Evolutionary conservation across 225 moss, liverwort and hornwort genomes (phyloP), one percentile per base, ranked within the genome.

Genomic region (Sphagnum contortum): DNA sequence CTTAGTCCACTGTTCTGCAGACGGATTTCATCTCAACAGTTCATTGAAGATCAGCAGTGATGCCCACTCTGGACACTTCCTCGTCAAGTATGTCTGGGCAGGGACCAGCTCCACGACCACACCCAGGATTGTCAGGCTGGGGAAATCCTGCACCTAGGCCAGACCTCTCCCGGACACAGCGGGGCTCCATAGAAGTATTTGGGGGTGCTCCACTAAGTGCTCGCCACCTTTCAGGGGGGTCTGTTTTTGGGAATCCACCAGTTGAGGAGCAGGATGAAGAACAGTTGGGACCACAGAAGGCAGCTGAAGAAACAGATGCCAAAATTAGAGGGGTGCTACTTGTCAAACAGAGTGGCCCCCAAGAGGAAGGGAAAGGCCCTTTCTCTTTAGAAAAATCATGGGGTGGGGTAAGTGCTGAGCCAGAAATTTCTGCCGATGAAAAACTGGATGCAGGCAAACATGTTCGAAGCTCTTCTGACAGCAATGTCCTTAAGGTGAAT

Each of bases 161-260:
- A 48, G 29, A 29, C 29, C 29, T 29, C 0, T 47, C 66, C 73
- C 77, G 80, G 13, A 79, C 74, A 5, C 71, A 80, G 47, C 84
- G 87, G 44, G 73, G 74, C 45, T 87, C 87, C 3, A 64, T 87
- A 0, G 87, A 87, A 50, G 77, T 87, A 2, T 87, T 87, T 60
- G 84, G 87, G 2, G 87, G 87, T 6, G 79, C 67, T 48, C 87
- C 81, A 6, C 64, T 78, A 11, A 77, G 84, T 69, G 48, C 75
- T 63, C 71, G 72, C 64, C 76, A 79, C 69, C 72, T 81, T 47
- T 76, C 78, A 0, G 66, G 61, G 5, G 72, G 68, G 5, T 65
- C 48, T 6, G 54, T 73, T 2, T 77, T 71, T 50, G 61, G 46
- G 4, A 47, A 12, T 44, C 61, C 53, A 8, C 60, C 51, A 10